phyloP scores from a whole-genome alignment of 805 yeast species.

The Candida manassasensis region DNA sequence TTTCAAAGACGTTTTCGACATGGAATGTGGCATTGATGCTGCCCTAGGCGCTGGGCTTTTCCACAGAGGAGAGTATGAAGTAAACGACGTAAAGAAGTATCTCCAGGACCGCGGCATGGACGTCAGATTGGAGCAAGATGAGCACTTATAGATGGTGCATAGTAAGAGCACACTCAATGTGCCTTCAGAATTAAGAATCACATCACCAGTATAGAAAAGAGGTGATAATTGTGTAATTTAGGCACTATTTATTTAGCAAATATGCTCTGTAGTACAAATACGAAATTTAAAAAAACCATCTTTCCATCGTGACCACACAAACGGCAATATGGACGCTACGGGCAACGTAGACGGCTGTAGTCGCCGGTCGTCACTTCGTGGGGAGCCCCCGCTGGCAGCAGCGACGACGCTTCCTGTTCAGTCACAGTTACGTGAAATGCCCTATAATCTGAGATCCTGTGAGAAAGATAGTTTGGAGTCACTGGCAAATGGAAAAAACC shows the following conservation, averaged over 20 bases:
- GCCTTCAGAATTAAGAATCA: too few relatives aligned
- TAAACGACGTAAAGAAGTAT: conserved; percentile 71
- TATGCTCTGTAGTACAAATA: too few relatives aligned
- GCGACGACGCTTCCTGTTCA: conserved; percentile 19
- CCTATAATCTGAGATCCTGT: conserved; percentile 19
- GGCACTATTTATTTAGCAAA: too few relatives aligned
- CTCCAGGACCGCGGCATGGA: conserved; percentile 55
- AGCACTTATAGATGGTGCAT: conserved; percentile 10
- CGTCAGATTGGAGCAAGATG: conserved; percentile 59
- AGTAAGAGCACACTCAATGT: too few relatives aligned
- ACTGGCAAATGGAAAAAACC: conserved; percentile 4
- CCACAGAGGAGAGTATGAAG: conserved; percentile 91
- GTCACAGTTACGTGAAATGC: conserved; percentile 19
- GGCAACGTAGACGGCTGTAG: too few relatives aligned
- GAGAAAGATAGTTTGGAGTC: conserved; percentile 8
- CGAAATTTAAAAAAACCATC: too few relatives aligned
- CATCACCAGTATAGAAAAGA: too few relatives aligned
- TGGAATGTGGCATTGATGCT: conserved; percentile 82
- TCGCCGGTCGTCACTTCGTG: too few relatives aligned
- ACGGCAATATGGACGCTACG: too few relatives aligned
- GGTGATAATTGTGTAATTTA: too few relatives aligned
- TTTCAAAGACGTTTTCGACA: conserved; percentile 77
- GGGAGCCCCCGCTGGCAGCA: background rate
- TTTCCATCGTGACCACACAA: too few relatives aligned
- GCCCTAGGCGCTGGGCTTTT: conserved; percentile 99